Evolutionary conservation across 306 rosid species (phyloP), one percentile per base, ranked within the genome.

Genomic region (Oxytropis ochrocephala): DNA sequence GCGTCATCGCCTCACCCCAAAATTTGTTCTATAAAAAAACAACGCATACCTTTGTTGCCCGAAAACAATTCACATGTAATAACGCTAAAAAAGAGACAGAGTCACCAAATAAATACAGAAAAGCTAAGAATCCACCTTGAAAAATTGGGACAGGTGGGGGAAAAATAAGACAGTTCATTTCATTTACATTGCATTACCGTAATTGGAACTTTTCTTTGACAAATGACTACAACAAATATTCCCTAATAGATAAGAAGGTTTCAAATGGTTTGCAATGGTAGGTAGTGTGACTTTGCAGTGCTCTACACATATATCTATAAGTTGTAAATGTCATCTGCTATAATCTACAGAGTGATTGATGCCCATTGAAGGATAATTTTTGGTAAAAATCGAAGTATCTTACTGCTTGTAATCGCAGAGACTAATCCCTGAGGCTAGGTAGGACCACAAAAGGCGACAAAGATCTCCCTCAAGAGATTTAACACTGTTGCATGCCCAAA

Each of bases 151-250:
- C 0, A 10, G 52, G 35, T 29, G 44, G 11, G 11, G 41, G 56
- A 65, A 43, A n/a, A 8, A 16, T 6, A 30, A 64, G 30, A 13
- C 44, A 67, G 10, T 50, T 77, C 51, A 74, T 49, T 24, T 24
- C 42, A 51, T 64, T 29, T 67, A 76, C 69, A 73, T n/a, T 53
- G 41, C 58, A 61, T 58, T 49, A 14, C 13, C 51, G 50, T 42
- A 33, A 42, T 32, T 60, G 24, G 17, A 69, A 60, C 19, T 9
- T 51, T 66, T 67, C 75, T 42, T 35, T 54, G 47, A 44, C 56
- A 33, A 73, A 57, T 56, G 70, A 76, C 36, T 42, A 47, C 43
- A 79, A 67, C 55, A 48, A 54, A 18, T n/a, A 75, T 9, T 54
- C 60, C 80, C 64, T 13, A 70, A 21, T 21, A 33, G 11, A 52